Conservation (phyloP, 495 filamentous ascomycete species). For the Friedmanniomyces simplex region DNA sequence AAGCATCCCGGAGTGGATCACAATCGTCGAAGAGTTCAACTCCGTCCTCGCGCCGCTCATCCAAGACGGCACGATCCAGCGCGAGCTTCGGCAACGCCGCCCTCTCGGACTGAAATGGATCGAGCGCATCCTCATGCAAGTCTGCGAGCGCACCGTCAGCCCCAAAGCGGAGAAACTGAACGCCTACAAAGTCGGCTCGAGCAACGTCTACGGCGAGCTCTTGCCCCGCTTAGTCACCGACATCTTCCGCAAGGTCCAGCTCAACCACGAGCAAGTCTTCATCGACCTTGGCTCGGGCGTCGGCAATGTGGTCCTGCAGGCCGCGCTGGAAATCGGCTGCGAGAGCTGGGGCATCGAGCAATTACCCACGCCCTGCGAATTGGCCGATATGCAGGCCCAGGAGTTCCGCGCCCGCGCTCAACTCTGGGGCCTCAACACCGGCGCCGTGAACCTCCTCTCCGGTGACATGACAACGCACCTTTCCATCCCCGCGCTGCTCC, state of each 20-base stretch:
- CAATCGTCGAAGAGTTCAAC: constrained; percentile 68
- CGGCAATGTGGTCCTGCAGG: constrained; percentile 89
- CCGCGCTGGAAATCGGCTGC: constrained; percentile 84
- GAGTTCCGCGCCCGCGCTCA: constrained; percentile 78
- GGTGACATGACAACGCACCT: constrained; percentile 76
- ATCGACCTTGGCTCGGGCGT: constrained; percentile 92
- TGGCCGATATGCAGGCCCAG: constrained; percentile 24
- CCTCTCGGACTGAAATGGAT: constrained; percentile 58
- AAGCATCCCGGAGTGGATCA: constrained; percentile 56
- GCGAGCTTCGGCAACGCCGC: constrained; percentile 54
- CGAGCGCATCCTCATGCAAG: constrained; percentile 73
- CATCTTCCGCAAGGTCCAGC: constrained; percentile 65
- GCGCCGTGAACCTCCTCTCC: constrained; percentile 65
- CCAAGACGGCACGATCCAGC: constrained; percentile 52
- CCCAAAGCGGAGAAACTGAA: constrained; percentile 70
- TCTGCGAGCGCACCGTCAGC: constrained; percentile 85
- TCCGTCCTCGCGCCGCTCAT: constrained; percentile 24
- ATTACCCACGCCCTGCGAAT: constrained; percentile 43
- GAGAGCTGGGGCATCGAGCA: constrained; percentile 95
- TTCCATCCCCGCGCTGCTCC: constrained; percentile 58
- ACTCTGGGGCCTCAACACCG: constrained; percentile 77
- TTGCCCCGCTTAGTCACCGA: constrained; percentile 70
- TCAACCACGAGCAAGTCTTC: constrained; percentile 74
- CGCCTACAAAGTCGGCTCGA: constrained; percentile 74
- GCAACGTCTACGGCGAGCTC: constrained; percentile 91